Evolutionary conservation across 345 rosid species (phyloP), one percentile per base, ranked within the genome.

Genomic region (Mallotus nudiflorus): DNA sequence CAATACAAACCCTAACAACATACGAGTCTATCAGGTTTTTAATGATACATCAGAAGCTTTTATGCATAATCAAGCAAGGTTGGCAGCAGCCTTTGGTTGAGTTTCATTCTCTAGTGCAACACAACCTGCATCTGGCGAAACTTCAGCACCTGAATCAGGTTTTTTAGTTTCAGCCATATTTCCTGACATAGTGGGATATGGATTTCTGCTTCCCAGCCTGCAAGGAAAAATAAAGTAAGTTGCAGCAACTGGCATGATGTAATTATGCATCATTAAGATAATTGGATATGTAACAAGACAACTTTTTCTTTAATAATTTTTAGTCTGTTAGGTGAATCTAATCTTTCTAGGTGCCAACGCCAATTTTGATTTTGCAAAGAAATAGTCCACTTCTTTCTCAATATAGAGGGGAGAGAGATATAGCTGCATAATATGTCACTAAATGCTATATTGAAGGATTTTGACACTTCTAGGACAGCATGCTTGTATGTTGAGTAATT

Each of bases 161-260:
- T 78, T 68, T 39, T 69, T 67, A 69, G 78, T 77, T 37, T 80
- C 88, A 42, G 74, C 42, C 76, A 44, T 55, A 80, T 77, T 86
- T 3, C 49, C 39, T 70, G 60, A 80, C 10, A 73, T 66, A 68
- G 73, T 61, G 67, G 93, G 70, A 68, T 94, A 94, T 25, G 98
- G 96, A 62, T 59, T 84, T 85, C 80, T 91, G 88, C 76, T 88
- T 76, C 85, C 87, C 91, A 89, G 70, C 84, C 98, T 93, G 80
- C 77, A 71, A 20, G 27, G 15, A 16, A 46, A 62, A 25, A 28
- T 27, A 25, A 58, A 39, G 24, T 54, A 44, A 20, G 29, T 33
- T 14, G 33, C 20, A 31, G 42, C 55, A 59, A 35, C 22, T 18
- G 56, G 55, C 14, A 48, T 28, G 29, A 59, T 31, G 33, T 50